phyloP scores from a whole-genome alignment of 2,329 filamentous ascomycete species.

The Colletotrichum sp. region DNA sequence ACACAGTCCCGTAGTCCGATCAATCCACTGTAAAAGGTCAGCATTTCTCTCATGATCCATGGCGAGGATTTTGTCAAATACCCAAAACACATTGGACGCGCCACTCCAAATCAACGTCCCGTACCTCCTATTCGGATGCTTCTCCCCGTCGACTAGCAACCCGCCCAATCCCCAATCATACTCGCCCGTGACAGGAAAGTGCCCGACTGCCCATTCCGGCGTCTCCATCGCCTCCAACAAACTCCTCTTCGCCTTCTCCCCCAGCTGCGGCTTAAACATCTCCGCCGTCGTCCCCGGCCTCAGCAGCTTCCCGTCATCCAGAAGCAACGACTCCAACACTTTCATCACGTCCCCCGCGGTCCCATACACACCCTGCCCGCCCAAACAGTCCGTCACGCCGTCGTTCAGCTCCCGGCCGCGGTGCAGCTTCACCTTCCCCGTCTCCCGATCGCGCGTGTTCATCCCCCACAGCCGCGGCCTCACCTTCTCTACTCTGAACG shows the following conservation, averaged over 20 bases:
- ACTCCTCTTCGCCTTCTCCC: background rate
- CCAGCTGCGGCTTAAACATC: slow-evolving; percentile 55
- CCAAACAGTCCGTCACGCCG: slow-evolving; percentile 28
- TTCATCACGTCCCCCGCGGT: slow-evolving; percentile 46
- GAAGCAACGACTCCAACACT: slow-evolving; percentile 50
- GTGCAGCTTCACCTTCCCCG: slow-evolving; percentile 12
- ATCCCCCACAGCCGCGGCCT: slow-evolving; percentile 10
- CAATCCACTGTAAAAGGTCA: slow-evolving; percentile 29
- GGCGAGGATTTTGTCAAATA: slow-evolving; percentile 26
- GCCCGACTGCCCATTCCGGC: slow-evolving; percentile 30
- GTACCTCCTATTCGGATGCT: slow-evolving; percentile 38
- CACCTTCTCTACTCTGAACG: background rate
- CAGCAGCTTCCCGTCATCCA: slow-evolving; percentile 54
- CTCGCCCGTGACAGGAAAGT: slow-evolving; percentile 36
- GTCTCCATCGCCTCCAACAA: slow-evolving; percentile 31
- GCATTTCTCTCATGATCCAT: accelerated
- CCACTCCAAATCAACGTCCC: slow-evolving; percentile 50
- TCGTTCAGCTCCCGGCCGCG: slow-evolving; percentile 3
- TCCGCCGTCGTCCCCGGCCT: slow-evolving; percentile 41
- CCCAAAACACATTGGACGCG: slow-evolving; percentile 51
- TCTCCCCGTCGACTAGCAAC: slow-evolving; percentile 41
- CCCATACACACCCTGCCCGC: slow-evolving; percentile 40
- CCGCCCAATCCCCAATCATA: slow-evolving; percentile 48
- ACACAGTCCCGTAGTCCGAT: slow-evolving; percentile 41
- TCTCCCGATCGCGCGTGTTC: slow-evolving; percentile 19